phyloP scores from a whole-genome alignment of 768 basidiomycete species.

The Lentinula aciculospora region DNA sequence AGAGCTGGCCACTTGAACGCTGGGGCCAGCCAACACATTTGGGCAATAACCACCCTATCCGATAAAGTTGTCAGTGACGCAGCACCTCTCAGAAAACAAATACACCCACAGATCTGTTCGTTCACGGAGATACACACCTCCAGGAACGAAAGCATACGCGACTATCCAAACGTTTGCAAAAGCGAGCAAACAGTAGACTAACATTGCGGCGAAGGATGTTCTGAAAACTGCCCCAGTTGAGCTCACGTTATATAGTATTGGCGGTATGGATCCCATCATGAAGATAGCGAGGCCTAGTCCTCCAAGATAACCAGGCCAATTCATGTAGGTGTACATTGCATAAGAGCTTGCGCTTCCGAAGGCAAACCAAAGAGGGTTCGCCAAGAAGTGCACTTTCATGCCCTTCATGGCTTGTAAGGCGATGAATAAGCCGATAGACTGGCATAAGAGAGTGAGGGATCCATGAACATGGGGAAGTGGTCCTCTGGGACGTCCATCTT shows the following conservation, averaged over 20 bases:
- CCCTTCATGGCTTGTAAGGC: constrained; percentile 19
- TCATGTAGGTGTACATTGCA: constrained; percentile 50
- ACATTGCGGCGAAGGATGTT: constrained; percentile 51
- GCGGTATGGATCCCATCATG: constrained; percentile 58
- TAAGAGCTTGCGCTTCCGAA: constrained; percentile 49
- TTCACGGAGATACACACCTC: constrained; percentile 70
- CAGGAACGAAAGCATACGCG: constrained; percentile 88
- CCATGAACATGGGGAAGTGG: constrained; percentile 71
- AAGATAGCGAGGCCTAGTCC: constrained; percentile 61
- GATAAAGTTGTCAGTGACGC: not conserved
- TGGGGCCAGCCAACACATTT: constrained; percentile 44
- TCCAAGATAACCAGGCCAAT: constrained; percentile 69
- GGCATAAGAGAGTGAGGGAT: constrained; percentile 59
- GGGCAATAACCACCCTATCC: constrained; percentile 46
- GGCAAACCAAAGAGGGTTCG: constrained; percentile 46
- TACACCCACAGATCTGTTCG: constrained; percentile 69
- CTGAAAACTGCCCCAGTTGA: constrained; percentile 33
- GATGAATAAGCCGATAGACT: constrained; percentile 50
- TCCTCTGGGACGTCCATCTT: constrained; percentile 51
- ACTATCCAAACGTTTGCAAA: constrained; percentile 78
- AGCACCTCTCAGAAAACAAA: too few relatives aligned
- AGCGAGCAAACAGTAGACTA: constrained; percentile 56
- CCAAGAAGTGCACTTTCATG: constrained; percentile 18
- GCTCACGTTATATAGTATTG: constrained; percentile 43
- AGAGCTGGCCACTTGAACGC: constrained; percentile 37